These are phyloP conservation scores for Malus asiatica DNA, from an alignment of 306 rosid genomes.

Conservation along the genomic window DNA sequence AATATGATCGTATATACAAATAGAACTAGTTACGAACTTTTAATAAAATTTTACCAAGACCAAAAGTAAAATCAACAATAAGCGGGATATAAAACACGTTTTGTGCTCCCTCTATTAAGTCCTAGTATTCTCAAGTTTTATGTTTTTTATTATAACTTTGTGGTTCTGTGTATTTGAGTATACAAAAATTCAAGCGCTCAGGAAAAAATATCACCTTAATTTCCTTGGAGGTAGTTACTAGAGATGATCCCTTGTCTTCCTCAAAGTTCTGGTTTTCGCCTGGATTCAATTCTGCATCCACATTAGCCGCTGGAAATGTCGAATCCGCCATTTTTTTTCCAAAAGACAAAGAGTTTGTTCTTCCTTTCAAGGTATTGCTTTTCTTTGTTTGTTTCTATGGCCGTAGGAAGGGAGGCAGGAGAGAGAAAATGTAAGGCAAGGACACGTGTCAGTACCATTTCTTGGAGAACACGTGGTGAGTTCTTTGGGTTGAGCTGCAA, in stretches of 20 bases:
- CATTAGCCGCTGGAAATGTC: slow-evolving; percentile 38
- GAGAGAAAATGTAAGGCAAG: not conserved
- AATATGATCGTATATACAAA: not conserved
- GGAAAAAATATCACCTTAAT: slow-evolving; percentile 23
- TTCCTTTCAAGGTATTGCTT: not conserved
- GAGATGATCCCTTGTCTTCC: slow-evolving; percentile 39
- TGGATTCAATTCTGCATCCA: slow-evolving; percentile 30
- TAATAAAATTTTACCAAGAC: too few species aligned
- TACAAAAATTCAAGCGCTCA: not conserved
- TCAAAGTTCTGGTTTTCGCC: slow-evolving; percentile 21
- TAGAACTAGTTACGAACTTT: too few species aligned
- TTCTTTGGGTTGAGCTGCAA: not conserved
- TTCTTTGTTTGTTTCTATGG: not conserved
- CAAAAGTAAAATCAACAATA: not conserved
- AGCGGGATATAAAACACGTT: not conserved
- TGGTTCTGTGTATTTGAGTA: not conserved
- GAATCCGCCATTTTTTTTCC: slow-evolving; percentile 39
- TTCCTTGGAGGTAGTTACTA: slow-evolving; percentile 41
- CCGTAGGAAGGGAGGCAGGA: not conserved
- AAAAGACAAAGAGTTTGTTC: not conserved
- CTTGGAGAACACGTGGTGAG: slow-evolving; percentile 5
- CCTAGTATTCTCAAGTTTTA: not conserved
- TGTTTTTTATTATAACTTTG: not conserved
- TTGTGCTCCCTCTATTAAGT: not conserved
- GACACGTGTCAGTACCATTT: not conserved